Evolutionary conservation across 2,329 filamentous ascomycete genomes (phyloP).

Genomic region (Bipolaris gigantea): DNA sequence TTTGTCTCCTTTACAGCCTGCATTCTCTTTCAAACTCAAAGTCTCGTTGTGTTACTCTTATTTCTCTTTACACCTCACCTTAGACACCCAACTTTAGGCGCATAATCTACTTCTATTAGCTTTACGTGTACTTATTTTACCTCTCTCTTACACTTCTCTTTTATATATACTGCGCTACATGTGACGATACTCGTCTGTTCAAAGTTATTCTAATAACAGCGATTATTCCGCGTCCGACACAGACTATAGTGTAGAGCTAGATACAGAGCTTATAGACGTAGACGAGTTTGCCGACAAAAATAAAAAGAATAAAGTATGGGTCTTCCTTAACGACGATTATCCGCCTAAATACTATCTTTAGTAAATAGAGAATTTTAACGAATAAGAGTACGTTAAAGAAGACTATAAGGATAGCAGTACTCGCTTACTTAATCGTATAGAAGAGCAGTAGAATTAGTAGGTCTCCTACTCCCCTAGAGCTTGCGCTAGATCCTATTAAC

Average conservation of each 20-base stretch:
- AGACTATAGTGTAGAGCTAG: slow-evolving; percentile 12
- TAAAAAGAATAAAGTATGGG: slow-evolving; percentile 9
- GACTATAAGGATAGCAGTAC: no score
- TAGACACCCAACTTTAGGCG: slow-evolving; percentile 4
- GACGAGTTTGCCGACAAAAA: slow-evolving; percentile 6
- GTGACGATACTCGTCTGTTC: slow-evolving; percentile 8
- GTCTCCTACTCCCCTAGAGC: slow-evolving; percentile 5
- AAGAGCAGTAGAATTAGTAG: slow-evolving; percentile 27
- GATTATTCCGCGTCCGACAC: slow-evolving; percentile 14
- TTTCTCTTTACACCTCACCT: slow-evolving; percentile 6
- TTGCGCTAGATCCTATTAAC: slow-evolving; percentile 8
- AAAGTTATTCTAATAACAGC: slow-evolving; percentile 12
- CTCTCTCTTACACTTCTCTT: background rate
- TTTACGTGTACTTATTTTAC: no score
- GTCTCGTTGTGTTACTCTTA: slow-evolving; percentile 8
- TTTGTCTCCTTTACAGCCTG: slow-evolving; percentile 9
- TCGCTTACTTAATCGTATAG: slow-evolving; percentile 13
- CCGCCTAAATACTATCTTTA: slow-evolving; percentile 21
- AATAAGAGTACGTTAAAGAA: no score
- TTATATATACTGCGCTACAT: slow-evolving; percentile 6
- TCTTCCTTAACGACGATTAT: slow-evolving; percentile 14
- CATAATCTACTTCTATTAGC: slow-evolving; percentile 4
- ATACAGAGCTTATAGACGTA: slow-evolving; percentile 15
- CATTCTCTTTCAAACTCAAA: slow-evolving; percentile 6
- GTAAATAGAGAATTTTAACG: slow-evolving; percentile 15